These are phyloP conservation scores for Fusarium aywerte DNA, from an alignment of 2,329 filamentous ascomycete species.

Conservation along the genomic window DNA sequence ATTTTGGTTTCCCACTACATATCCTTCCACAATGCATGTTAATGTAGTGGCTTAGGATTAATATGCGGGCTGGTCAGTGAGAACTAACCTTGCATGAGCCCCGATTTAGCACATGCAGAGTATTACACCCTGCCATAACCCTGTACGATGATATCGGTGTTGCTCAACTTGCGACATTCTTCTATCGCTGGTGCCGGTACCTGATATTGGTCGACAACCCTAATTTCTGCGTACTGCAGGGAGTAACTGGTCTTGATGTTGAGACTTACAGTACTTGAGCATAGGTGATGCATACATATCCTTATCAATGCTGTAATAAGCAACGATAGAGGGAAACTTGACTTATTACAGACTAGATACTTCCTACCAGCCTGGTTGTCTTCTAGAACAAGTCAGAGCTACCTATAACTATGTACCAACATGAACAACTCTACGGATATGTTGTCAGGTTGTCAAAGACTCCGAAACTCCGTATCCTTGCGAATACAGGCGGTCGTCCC, in stretches of 20 bases:
- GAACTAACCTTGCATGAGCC: not conserved
- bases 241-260: conserved; percentile 1
- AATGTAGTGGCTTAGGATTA: conserved; percentile 14
- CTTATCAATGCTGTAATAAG: conserved; percentile 19
- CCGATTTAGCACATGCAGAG: conserved; percentile 25
- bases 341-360: conserved; percentile 23
- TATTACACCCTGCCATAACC: conserved; percentile 23
- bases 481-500: not conserved
- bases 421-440: not conserved
- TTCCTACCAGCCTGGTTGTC: conserved; percentile 18
- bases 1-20: conserved; percentile 23
- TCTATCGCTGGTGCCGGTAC: conserved; percentile 8
- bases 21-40: conserved; percentile 13
- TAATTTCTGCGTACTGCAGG: not conserved
- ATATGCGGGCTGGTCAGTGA: conserved; percentile 21
- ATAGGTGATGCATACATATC: conserved; percentile 23
- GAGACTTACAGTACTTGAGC: conserved; percentile 1
- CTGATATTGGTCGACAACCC: conserved; percentile 17
- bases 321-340: conserved; percentile 17
- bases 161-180: conserved; percentile 21
- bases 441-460: not conserved
- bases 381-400: conserved; percentile 24
- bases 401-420: not conserved
- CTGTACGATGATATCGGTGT: conserved; percentile 36
- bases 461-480: not conserved